Conservation (phyloP, 768 basidiomycete genomes). For the Auriculariales sp. region DNA sequence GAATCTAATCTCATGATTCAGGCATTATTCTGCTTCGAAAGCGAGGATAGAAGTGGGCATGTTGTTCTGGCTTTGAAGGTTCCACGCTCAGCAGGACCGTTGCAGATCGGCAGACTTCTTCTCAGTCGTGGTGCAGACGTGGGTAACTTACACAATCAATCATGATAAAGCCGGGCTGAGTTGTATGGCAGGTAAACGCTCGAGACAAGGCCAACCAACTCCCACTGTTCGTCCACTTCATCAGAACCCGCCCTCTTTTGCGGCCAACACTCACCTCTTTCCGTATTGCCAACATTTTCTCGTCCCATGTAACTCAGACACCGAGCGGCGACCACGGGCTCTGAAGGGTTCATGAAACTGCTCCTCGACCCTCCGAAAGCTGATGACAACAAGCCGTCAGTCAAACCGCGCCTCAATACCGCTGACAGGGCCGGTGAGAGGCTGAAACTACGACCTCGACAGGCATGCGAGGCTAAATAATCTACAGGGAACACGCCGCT, state of each 20-base stretch:
- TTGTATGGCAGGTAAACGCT: constrained; percentile 63
- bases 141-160: constrained; percentile 25
- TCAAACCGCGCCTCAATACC: constrained; percentile 76
- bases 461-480: constrained; percentile 5
- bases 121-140: constrained; percentile 86
- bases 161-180: constrained; percentile 11
- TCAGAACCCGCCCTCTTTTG: too few species aligned
- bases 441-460: neutral
- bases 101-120: constrained; percentile 75
- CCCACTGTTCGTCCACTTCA: constrained; percentile 52
- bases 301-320: constrained; percentile 37
- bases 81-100: constrained; percentile 3
- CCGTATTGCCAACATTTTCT: constrained; percentile 2
- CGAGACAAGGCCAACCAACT: constrained; percentile 87
- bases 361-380: constrained; percentile 75
- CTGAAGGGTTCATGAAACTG: constrained; percentile 73
- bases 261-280: neutral
- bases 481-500: constrained; percentile 80
- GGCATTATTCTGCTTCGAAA: constrained; percentile 90
- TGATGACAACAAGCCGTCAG: constrained; percentile 13
- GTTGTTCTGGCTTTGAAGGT: neutral
- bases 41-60: constrained; percentile 59
- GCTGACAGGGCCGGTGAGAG: constrained; percentile 43
- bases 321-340: constrained; percentile 91
- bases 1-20: constrained; percentile 15